Evolutionary conservation across 2,329 filamentous ascomycete genomes (phyloP).

Genomic region (Tolypocladium guangdongense): DNA sequence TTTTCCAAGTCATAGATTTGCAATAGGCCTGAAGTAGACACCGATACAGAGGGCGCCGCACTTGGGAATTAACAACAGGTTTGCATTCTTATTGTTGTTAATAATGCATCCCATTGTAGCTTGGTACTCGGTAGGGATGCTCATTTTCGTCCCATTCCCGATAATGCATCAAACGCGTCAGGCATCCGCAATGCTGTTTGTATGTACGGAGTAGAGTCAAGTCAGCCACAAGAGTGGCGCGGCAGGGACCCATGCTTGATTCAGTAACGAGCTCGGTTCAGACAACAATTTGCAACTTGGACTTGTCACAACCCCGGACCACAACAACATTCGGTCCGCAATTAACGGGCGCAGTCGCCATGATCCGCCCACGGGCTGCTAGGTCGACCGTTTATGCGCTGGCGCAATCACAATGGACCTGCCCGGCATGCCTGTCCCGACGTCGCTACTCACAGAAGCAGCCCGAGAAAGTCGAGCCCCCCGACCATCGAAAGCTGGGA

Average conservation of each 20-base stretch:
- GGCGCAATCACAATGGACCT: conserved; percentile 17
- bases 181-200: background rate
- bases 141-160: background rate
- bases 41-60: background rate
- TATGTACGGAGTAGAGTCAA: background rate
- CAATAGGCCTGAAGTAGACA: background rate
- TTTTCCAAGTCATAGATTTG: background rate
- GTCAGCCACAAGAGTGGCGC: background rate
- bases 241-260: background rate
- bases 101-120: background rate
- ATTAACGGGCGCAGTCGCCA: conserved; percentile 8
- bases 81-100: background rate
- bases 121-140: background rate
- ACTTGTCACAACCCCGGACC: background rate
- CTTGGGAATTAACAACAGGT: background rate
- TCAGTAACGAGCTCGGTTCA: background rate
- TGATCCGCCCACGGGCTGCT: conserved; percentile 18
- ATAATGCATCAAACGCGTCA: background rate
- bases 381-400: conserved; percentile 9
- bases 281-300: background rate
- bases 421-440: conserved; percentile 17
- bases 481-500: conserved; percentile 51
- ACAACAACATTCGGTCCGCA: background rate
- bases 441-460: conserved; percentile 19
- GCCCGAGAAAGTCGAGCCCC: conserved; percentile 19